Conservation (phyloP, 345 rosid species). For the Citrus trifoliata region DNA sequence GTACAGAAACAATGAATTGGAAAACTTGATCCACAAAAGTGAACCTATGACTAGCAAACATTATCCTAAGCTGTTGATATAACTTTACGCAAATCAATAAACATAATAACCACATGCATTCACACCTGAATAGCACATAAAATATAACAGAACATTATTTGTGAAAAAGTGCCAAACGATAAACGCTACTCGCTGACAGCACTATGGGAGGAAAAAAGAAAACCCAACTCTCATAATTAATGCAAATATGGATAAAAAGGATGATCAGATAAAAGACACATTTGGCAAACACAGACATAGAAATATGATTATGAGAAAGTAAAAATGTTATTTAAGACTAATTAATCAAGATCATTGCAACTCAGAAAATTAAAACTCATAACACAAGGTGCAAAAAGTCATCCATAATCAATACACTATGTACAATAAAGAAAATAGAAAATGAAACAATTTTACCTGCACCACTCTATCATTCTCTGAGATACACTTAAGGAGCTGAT, state of each 20-base stretch:
- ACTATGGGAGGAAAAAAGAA: neutral
- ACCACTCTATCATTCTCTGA: slow-evolving; percentile 72
- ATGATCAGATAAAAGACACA: neutral
- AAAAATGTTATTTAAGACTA: neutral
- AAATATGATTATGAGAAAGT: neutral
- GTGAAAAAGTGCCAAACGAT: neutral
- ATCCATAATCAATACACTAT: neutral
- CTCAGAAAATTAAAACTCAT: neutral
- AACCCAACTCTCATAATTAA: neutral
- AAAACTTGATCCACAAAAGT: neutral
- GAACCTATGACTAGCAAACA: neutral
- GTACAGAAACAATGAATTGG: neutral
- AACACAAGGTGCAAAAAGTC: neutral
- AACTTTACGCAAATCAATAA: neutral
- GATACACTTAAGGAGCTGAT: slow-evolving; percentile 66
- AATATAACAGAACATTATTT: neutral
- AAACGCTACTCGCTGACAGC: neutral
- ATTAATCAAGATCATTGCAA: neutral
- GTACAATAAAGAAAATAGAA: slow-evolving; percentile 8
- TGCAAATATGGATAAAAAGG: neutral
- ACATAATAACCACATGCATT: neutral
- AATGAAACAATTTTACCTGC: slow-evolving; percentile 46
- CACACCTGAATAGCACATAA: neutral
- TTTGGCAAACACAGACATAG: neutral
- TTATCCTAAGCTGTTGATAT: neutral